phyloP scores from a whole-genome alignment of 495 filamentous ascomycete genomes.

The Tetracladium setigerum region DNA sequence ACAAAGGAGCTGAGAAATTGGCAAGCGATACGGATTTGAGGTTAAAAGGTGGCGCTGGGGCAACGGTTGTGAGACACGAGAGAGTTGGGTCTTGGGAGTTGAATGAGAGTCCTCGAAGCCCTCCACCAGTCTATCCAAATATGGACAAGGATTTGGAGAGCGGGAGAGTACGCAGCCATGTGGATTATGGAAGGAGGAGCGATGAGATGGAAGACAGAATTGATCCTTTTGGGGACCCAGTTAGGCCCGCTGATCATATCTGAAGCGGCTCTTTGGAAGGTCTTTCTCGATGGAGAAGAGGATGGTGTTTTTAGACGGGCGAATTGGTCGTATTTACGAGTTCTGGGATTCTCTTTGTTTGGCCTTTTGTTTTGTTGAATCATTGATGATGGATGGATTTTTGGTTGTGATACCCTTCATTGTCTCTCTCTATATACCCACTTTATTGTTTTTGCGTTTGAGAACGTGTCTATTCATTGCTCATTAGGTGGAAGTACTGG shows the following conservation, averaged over 20 bases:
- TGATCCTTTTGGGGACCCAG: constrained; percentile 18
- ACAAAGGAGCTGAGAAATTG: constrained; percentile 42
- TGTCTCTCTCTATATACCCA: constrained; percentile 19
- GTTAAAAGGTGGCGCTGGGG: constrained; percentile 16
- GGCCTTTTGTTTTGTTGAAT: neutral
- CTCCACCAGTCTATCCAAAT: too few species aligned
- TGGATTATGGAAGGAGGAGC: constrained; percentile 10
- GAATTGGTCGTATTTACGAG: neutral
- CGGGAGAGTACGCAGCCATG: constrained; percentile 6
- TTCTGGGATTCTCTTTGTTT: neutral
- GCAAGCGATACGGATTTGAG: constrained; percentile 42
- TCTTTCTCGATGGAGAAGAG: too few species aligned
- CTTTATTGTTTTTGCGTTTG: constrained; percentile 1
- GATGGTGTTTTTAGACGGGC: too few species aligned
- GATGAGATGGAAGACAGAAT: constrained; percentile 13
- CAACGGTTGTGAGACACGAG: constrained; percentile 33
- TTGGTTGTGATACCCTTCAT: constrained; percentile 18
- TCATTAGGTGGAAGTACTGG: too few species aligned
- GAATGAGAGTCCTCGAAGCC: constrained; percentile 19
- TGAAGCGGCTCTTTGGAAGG: constrained; percentile 1
- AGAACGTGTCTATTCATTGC: too few species aligned
- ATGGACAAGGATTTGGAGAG: constrained; percentile 17
- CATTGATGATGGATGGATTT: constrained; percentile 5
- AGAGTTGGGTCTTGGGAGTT: constrained; percentile 48
- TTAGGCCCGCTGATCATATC: constrained; percentile 13